Base-by-base conservation (phyloP, 2,329 filamentous ascomycete species). In the Ascocoryne sarcoides region DNA sequence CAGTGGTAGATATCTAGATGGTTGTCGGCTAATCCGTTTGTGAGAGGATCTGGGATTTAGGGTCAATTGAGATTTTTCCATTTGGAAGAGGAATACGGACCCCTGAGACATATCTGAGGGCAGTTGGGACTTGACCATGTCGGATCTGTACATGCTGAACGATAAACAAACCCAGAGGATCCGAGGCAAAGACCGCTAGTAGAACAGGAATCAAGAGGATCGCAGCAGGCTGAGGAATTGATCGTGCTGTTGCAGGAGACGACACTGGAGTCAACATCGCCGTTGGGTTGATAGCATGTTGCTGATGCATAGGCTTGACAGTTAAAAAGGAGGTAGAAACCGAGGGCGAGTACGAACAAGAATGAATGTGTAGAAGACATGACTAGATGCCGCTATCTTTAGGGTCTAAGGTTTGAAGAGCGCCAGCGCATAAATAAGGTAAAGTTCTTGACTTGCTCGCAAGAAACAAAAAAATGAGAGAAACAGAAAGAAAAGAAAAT, bases 211-310 rank as follows among this genome's bases (percentile, higher is more conserved):
- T 46, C 46, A 28, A 40, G 18, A 4, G 46, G 46, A 30, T 42
- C 43, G 20, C 46, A 48, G 36, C 46, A 48, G n/a, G 46, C 28
- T 8, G 46, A 48, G 10, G 29, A 17, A 7, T 31, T 18, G 2
- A 43, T 30, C n/a, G 47, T 47, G 17, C 32, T 16, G 21, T 49
- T 49, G 26, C 47, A 49, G 4, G 47, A 44, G 7, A 26, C 23
- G 23, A 26, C 23, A 12, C 23, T 7, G 7, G 23, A 7, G 23
- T 26, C 23, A 7, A 26, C 12, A 26, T 12, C 12, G 7, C 23
- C 23, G 12, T 26, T 26, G 7, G 23, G 23, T 26, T 26, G 23
- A 26, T 26, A 26, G 12, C 23, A 26, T 26, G 23, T 26, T 26
- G 23, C 23, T 26, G 7, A 7, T 26, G n/a, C n/a, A n/a, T n/a